These are phyloP conservation scores for Purshia tridentata DNA, from an alignment of 306 rosid genomes.

Conservation along the genomic window DNA sequence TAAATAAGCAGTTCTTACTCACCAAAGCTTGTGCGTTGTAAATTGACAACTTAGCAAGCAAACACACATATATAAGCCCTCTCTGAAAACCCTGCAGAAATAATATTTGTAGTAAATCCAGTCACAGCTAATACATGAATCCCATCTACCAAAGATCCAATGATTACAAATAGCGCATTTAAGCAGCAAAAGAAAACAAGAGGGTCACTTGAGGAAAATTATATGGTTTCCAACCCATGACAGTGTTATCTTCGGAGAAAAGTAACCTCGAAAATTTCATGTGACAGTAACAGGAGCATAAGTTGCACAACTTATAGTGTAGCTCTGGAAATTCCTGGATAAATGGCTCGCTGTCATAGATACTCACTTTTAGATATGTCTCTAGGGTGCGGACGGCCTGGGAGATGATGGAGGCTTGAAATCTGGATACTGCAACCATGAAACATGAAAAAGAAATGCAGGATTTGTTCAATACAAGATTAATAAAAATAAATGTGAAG, in stretches of 20 bases:
- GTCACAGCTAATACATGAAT: conserved; percentile 30
- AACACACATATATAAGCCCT: conserved; percentile 4
- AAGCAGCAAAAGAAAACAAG: conserved; percentile 25
- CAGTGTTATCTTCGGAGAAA: conserved; percentile 17
- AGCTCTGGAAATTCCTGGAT: conserved; percentile 1
- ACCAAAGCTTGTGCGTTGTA: too few species aligned
- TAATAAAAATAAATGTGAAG: conserved; percentile 6
- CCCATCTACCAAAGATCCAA: conserved; percentile 35
- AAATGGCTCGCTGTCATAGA: conserved; percentile 30
- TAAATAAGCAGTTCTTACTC: too few species aligned
- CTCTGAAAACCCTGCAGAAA: conserved; percentile 26
- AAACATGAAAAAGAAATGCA: background rate
- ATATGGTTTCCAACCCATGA: conserved; percentile 25
- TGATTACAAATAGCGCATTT: conserved; percentile 20
- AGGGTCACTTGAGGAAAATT: conserved; percentile 7
- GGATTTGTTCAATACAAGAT: conserved; percentile 4
- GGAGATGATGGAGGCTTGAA: conserved; percentile 98
- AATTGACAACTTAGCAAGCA: background rate
- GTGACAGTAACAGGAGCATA: conserved; percentile 24
- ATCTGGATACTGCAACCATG: conserved; percentile 84
- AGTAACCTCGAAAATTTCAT: conserved; percentile 22
- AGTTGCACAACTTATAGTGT: conserved; percentile 18
- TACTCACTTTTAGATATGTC: conserved; percentile 23
- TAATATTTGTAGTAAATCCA: conserved; percentile 27
- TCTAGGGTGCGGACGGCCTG: conserved; percentile 83